Conservation (phyloP, 495 filamentous ascomycete species). For the Rhypophila decipiens region DNA sequence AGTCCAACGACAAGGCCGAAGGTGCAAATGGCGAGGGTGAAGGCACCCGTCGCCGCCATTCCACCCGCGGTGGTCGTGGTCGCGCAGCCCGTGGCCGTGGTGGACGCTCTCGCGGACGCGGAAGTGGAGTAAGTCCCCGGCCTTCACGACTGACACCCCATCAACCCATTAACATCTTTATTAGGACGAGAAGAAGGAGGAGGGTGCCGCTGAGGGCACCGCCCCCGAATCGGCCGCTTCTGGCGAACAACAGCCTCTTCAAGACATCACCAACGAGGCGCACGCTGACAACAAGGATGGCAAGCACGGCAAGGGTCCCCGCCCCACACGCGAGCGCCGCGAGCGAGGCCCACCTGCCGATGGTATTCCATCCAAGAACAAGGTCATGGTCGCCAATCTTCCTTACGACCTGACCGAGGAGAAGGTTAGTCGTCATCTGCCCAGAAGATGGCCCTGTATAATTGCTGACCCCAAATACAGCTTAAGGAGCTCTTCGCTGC, state of each 20-base stretch:
- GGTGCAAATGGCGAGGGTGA: conserved; percentile 62
- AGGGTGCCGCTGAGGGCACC: conserved; percentile 41
- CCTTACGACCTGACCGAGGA: conserved; percentile 97
- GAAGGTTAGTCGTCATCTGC: conserved; percentile 52
- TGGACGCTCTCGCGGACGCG: conserved; percentile 67
- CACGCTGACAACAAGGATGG: conserved; percentile 37
- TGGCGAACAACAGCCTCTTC: conserved; percentile 43
- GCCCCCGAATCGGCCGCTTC: conserved; percentile 27
- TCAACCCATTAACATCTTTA: conserved; percentile 3
- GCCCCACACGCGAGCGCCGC: conserved; percentile 53
- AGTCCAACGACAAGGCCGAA: conserved; percentile 72
- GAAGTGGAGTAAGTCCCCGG: conserved; percentile 50
- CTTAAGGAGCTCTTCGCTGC: conserved; percentile 92
- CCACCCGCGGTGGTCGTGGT: conserved; percentile 61
- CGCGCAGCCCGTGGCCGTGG: conserved; percentile 68
- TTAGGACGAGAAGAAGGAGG: conserved; percentile 43
- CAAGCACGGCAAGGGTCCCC: conserved; percentile 39
- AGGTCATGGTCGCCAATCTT: conserved; percentile 99
- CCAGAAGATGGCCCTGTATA: background rate
- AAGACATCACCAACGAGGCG: conserved; percentile 48
- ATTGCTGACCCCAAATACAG: conserved; percentile 49
- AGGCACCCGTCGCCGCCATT: conserved; percentile 69
- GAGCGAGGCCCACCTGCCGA: conserved; percentile 95
- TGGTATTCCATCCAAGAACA: conserved; percentile 96
- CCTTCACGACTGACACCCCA: background rate